phyloP scores from a whole-genome alignment of 495 filamentous ascomycete genomes.

The Sordaria brevicollis region DNA sequence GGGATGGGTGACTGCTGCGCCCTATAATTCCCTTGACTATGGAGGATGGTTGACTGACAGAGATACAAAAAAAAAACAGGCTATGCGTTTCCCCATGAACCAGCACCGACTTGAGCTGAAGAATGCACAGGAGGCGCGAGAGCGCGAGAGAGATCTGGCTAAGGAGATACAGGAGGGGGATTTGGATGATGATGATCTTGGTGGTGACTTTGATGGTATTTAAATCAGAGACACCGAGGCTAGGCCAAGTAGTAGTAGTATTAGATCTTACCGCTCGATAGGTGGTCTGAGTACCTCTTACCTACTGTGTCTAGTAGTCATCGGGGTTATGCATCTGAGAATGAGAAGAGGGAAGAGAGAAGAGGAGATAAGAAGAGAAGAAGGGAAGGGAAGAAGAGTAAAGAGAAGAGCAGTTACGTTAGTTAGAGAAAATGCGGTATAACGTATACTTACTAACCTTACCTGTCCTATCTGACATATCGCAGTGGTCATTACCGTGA shows the following conservation, averaged over 20 bases:
- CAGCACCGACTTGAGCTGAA: slow-evolving; percentile 95
- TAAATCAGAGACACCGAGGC: slow-evolving; percentile 39
- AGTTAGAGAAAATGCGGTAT: not conserved
- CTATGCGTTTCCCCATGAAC: slow-evolving; percentile 99
- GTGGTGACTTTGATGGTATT: slow-evolving; percentile 94
- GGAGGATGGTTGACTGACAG: no score
- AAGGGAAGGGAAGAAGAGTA: not conserved
- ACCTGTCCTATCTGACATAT: not conserved
- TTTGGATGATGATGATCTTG: slow-evolving; percentile 92
- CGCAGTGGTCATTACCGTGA: not conserved
- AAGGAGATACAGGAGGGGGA: slow-evolving; percentile 99
- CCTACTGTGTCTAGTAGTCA: slow-evolving; percentile 10
- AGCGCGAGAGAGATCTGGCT: slow-evolving; percentile 89
- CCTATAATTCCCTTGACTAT: no score
- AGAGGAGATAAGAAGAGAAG: not conserved
- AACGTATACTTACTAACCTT: not conserved
- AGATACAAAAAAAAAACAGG: slow-evolving; percentile 36
- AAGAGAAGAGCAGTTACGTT: not conserved
- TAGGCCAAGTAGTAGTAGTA: not conserved
- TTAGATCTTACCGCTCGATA: slow-evolving; percentile 5
- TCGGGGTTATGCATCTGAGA: not conserved
- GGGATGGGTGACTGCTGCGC: no score
- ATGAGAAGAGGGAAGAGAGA: not conserved
- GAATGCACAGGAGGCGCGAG: slow-evolving; percentile 93
- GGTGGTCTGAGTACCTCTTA: not conserved